These are phyloP conservation scores for Apiosordaria backusii DNA, from an alignment of 495 filamentous ascomycete genomes.

Conservation along the genomic window DNA sequence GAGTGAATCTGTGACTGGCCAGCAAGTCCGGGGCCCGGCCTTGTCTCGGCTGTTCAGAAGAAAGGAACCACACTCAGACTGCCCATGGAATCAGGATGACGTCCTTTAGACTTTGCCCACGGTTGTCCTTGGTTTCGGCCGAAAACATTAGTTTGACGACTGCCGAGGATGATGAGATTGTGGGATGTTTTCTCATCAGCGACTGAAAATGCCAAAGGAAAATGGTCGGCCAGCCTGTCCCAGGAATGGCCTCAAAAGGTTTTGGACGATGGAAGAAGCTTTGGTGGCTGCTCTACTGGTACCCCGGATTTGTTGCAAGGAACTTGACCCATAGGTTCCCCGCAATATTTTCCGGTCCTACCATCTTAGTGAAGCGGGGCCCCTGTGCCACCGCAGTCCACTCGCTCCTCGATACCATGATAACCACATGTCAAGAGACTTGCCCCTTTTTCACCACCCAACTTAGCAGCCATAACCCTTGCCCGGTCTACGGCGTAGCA, in stretches of 20 bases:
- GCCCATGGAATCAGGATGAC: neutral
- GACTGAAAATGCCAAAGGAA: no score
- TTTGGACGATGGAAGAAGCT: conserved; percentile 13
- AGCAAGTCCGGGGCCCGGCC: neutral
- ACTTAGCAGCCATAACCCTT: neutral
- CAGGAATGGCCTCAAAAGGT: no score
- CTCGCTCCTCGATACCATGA: neutral
- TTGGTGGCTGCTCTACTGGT: conserved; percentile 3
- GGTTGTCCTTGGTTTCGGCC: neutral
- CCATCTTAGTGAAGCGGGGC: neutral
- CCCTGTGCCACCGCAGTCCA: neutral
- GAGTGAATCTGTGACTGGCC: neutral
- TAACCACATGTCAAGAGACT: neutral
- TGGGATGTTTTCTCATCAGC: neutral
- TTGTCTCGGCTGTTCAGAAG: neutral
- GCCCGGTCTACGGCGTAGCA: neutral
- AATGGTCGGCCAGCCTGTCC: no score
- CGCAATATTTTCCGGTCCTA: neutral
- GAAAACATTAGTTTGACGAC: neutral
- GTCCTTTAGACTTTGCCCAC: neutral
- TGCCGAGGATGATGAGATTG: neutral
- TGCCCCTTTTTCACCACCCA: neutral
- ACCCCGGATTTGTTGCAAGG: neutral
- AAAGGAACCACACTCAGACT: neutral
- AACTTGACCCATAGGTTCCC: neutral